Percentiles rank a stretch among this genome's conserved stretches.
phyloP scores from a whole-genome alignment of 805 yeast species.

The Lipomyces oligophaga region DNA sequence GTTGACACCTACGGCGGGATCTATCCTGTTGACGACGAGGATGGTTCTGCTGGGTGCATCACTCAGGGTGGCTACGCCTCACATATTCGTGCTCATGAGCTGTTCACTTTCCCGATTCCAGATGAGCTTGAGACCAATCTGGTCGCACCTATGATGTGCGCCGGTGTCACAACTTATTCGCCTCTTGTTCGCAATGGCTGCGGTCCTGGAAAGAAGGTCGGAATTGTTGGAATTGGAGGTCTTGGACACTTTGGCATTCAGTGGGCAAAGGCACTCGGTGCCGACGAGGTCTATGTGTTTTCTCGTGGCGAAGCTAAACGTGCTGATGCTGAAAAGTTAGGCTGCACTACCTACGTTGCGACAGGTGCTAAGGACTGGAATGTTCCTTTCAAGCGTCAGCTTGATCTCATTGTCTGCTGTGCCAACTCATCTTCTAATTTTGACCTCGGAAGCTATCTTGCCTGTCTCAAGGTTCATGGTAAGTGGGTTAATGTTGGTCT shows the following conservation, averaged over 20 bases:
- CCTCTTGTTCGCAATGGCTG: slow-evolving; percentile 51
- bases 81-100: slow-evolving; percentile 59
- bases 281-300: slow-evolving; percentile 51
- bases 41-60: slow-evolving; percentile 41
- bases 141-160: slow-evolving; percentile 73
- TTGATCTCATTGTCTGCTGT: slow-evolving; percentile 52
- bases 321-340: slow-evolving; percentile 50
- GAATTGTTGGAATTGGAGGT: slow-evolving; percentile 62
- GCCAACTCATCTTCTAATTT: slow-evolving; percentile 51
- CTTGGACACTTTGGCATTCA: slow-evolving; percentile 59
- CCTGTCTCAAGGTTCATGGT: slow-evolving; percentile 53
- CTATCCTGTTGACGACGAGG: slow-evolving; percentile 36
- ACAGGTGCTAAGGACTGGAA: slow-evolving; percentile 44
- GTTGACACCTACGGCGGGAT: slow-evolving; percentile 50
- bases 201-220: slow-evolving; percentile 52
- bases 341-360: slow-evolving; percentile 53
- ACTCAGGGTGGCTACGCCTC: slow-evolving; percentile 67
- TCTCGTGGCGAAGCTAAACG: slow-evolving; percentile 51
- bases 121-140: slow-evolving; percentile 47
- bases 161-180: slow-evolving; percentile 67
- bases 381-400: slow-evolving; percentile 33
- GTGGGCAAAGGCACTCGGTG: slow-evolving; percentile 59
- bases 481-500: slow-evolving; percentile 62
- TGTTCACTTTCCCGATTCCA: slow-evolving; percentile 61
- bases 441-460: slow-evolving; percentile 48